Base-by-base conservation (phyloP, 106 monocot genomes). In the Dendrobium catenatum region DNA sequence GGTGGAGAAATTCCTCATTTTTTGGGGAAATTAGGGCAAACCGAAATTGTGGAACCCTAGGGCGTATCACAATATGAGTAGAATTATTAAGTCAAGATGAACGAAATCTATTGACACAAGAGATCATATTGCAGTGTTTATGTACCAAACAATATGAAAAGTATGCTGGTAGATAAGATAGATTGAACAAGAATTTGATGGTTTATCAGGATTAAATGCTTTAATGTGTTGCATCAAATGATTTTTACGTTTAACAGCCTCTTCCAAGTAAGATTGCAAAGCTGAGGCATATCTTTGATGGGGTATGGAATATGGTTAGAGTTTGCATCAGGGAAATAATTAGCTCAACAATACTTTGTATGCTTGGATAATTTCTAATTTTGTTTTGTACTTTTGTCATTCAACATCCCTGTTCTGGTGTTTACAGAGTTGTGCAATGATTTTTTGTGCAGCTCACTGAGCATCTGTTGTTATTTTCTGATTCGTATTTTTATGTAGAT, bases 401-500 rank as follows among this genome's bases (percentile, higher is more conserved):
- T 68, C 67, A 68, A 10, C 27, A 68, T 68, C 22, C 22, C 64
- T 64, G 7, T 64, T 24, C 64, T 64, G 64, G 6, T 1, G 22
- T n/a, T 64, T 22, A 64, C 22, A 64, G 19, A 64, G 64, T 64
- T 64, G 64, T 54, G 3, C 54, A 56, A 11, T 56, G 56, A 56
- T 56, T 4, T 22, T 33, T 17, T 13, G 70, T 33, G 33, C 70
- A 70, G 10, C 33, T 29, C 70, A 70, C 64, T 31, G 16, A 37
- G 70, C 37, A 70, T 37, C 2, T 26, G 33, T 70, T 51, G 33
- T 33, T 70, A 74, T 73, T 55, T 74, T 10, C 18, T 56, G 42
- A 58, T 55, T 24, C 31, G 4, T 42, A 19, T 58, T 76, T 77
- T 17, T 54, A 4, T 86, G 78, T 85, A 93, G 93, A 89, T 85